These are phyloP conservation scores for Oemleria cerasiformis DNA, from an alignment of 306 rosid species.

Conservation along the genomic window DNA sequence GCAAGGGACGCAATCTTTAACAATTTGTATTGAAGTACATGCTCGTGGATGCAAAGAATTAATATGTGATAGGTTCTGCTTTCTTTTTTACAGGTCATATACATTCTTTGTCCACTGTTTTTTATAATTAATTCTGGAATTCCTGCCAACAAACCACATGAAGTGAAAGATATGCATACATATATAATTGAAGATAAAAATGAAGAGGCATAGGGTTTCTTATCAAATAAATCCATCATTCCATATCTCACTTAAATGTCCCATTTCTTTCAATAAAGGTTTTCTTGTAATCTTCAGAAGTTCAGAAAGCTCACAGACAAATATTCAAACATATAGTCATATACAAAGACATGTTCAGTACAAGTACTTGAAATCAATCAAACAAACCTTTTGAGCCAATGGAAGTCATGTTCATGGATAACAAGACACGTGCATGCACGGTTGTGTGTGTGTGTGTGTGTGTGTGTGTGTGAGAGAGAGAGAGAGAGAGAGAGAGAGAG, in stretches of 20 bases:
- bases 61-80: not conserved
- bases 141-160: not conserved
- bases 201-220: not conserved
- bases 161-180: not conserved
- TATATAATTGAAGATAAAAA: not conserved
- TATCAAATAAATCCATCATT: not conserved
- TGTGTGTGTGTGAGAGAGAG: not conserved
- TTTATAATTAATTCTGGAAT: not conserved
- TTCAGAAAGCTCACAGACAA: not conserved
- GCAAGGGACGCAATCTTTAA: slow-evolving; percentile 5
- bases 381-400: not conserved
- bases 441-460: not conserved
- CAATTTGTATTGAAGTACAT: not conserved
- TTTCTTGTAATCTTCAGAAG: not conserved
- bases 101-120: not conserved
- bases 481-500: not conserved
- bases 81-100: not conserved
- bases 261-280: not conserved
- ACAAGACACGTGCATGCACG: no score
- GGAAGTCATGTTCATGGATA: not conserved
- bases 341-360: not conserved
- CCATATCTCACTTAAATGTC: not conserved
- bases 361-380: not conserved
- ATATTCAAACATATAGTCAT: no score
- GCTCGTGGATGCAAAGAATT: not conserved